Evolutionary conservation across 805 yeast genomes (phyloP), one percentile per base, ranked within the genome.

Genomic region (Saturnispora diversa): DNA sequence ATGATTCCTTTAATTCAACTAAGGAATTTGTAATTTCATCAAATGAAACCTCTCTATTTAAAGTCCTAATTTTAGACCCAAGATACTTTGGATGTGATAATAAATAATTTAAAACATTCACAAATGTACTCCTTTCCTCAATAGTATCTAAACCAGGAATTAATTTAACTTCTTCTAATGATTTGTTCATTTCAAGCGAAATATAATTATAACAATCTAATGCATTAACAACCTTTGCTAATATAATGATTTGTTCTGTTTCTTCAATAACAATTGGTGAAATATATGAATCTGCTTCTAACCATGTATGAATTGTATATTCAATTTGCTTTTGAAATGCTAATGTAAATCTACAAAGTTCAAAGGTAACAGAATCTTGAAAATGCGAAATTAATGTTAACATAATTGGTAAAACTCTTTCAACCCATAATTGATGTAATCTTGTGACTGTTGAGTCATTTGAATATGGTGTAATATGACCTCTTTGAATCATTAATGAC

Each of bases 31-130:
- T 65, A 29, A 81, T 50, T 11, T 58, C 53, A 23, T 66, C 69
- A 6, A 74, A 72, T 40, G 77, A 66, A 17, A 61, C 59, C 3
- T 82, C 90, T 2, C 65, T 36, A 10, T 79, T 72, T 2, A 80
- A 70, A 3, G 88, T 74, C 2, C 72, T 66, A 3, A 84, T 69
- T 49, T 92, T 65, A 5, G 88, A 73, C 5, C 83, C 70, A 45
- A 88, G 63, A 50, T 78, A 87, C 58, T 85, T 86, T 11, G 95
- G 95, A 60, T 88, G 97, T 21, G 88, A 80, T 46, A 85, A 67
- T 30, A 88, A 67, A 49, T 85, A 84, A 41, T 74, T 80, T 42
- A 87, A 62, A 9, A 80, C 74, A 31, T 69, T 74, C 4, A 68
- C 63, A 45, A 88, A 70, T 20, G 71, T 75, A n/a, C 68, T 71